Conservation (phyloP, 208 protist genomes). For the Balamuthia mandrillaris region DNA sequence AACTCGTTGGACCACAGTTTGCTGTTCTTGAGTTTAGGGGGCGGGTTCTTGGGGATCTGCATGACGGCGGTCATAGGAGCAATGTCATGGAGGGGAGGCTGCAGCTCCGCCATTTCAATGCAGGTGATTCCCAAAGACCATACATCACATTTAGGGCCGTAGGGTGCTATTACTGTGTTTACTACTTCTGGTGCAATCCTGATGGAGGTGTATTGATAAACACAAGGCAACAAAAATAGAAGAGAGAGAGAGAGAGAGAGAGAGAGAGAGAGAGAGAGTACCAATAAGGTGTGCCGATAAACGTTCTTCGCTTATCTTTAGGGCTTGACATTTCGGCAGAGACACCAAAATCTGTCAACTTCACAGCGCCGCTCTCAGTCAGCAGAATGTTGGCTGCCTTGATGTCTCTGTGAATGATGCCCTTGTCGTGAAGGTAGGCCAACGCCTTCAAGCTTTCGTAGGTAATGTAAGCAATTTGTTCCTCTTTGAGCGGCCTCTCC, state of each 20-base stretch:
- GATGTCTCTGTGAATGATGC: constrained; percentile 68
- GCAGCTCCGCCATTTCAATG: constrained; percentile 92
- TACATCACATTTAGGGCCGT: constrained; percentile 77
- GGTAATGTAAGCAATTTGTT: neutral
- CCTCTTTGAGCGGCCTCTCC: neutral
- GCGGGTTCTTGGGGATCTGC: constrained; percentile 63
- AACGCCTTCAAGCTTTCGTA: neutral
- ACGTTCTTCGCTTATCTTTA: constrained; percentile 74
- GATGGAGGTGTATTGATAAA: too few species aligned
- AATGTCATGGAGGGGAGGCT: constrained; percentile 83
- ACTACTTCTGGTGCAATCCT: constrained; percentile 24
- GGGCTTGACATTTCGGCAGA: constrained; percentile 76
- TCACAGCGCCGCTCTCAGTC: constrained; percentile 30
- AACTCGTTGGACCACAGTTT: neutral
- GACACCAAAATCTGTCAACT: constrained; percentile 70
- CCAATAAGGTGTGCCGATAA: constrained; percentile 81
- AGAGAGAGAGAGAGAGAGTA: neutral
- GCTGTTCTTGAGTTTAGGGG: constrained; percentile 40
- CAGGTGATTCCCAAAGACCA: constrained; percentile 93
- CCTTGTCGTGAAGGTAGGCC: constrained; percentile 33
- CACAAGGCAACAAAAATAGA: neutral
- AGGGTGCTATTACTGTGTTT: constrained; percentile 19
- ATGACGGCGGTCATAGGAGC: constrained; percentile 76
- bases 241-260: too few species aligned
- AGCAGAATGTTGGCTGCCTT: constrained; percentile 65